Conservation (phyloP, 257 asterid genomes). For the Buddleja alternifolia region DNA sequence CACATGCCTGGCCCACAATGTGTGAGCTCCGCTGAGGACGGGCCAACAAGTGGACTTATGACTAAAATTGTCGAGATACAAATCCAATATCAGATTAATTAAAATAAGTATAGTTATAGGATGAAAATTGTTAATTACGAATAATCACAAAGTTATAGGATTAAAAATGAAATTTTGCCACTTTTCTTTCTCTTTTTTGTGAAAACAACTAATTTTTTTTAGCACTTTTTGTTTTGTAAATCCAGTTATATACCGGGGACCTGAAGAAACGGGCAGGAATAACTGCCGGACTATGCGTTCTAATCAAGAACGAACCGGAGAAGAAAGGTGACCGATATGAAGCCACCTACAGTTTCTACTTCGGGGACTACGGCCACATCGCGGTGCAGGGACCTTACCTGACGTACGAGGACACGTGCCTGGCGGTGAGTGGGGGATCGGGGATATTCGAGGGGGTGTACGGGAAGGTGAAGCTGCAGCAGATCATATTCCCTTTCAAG, state of each 20-base stretch:
- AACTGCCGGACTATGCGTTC: conserved; percentile 80
- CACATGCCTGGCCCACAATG: no score
- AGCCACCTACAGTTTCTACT: conserved; percentile 86
- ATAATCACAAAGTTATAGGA: no score
- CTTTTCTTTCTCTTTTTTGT: no score
- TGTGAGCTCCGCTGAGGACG: no score
- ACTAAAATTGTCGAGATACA: no score
- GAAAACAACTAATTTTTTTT: no score
- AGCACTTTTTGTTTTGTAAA: no score
- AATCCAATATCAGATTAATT: no score
- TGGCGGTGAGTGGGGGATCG: conserved; percentile 92
- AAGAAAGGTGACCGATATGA: conserved; percentile 91
- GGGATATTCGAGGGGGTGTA: conserved; percentile 88
- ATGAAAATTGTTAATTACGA: no score
- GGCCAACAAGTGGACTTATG: no score
- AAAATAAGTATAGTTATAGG: no score
- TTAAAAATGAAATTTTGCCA: no score
- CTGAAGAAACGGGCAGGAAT: conserved; percentile 81
- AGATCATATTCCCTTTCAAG: conserved; percentile 85
- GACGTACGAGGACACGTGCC: conserved; percentile 78
- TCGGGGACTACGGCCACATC: conserved; percentile 91
- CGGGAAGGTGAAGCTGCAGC: conserved; percentile 92
- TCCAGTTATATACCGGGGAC: conserved; percentile 81
- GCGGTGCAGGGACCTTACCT: conserved; percentile 87
- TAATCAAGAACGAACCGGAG: conserved; percentile 84